These are phyloP conservation scores for Colletotrichum limetticola DNA, from an alignment of 2,329 filamentous ascomycete species.

Conservation along the genomic window DNA sequence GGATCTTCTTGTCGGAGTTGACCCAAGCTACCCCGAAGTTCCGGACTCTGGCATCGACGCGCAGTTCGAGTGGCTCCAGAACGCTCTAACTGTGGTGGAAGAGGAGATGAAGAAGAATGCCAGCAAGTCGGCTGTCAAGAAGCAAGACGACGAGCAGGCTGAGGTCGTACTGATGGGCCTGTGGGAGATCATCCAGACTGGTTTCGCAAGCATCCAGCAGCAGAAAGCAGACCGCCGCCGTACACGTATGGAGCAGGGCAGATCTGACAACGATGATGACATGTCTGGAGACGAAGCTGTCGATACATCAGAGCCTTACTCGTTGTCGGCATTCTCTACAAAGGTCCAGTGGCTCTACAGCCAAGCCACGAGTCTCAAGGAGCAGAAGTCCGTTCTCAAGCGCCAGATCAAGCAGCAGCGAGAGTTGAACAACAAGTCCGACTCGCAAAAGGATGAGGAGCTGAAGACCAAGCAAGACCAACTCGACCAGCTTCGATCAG, in stretches of 20 bases:
- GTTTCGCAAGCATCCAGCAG: slow-evolving; percentile 65
- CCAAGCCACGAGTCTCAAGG: slow-evolving; percentile 80
- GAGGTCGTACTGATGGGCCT: slow-evolving; percentile 64
- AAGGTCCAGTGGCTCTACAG: slow-evolving; percentile 84
- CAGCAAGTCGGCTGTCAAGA: slow-evolving; percentile 42
- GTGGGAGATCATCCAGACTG: slow-evolving; percentile 68
- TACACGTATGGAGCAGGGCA: slow-evolving; percentile 65
- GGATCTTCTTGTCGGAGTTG: slow-evolving; percentile 62
- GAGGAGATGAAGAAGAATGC: slow-evolving; percentile 51
- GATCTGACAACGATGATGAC: slow-evolving; percentile 69
- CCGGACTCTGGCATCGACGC: slow-evolving; percentile 71
- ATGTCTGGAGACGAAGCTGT: slow-evolving; percentile 71
- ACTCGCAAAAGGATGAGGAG: slow-evolving; percentile 75
- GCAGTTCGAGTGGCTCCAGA: slow-evolving; percentile 76
- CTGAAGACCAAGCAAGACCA: slow-evolving; percentile 68
- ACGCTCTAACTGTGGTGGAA: slow-evolving; percentile 64
- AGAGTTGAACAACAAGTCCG: slow-evolving; percentile 89
- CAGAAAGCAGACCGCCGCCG: slow-evolving; percentile 64
- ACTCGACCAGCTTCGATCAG: slow-evolving; percentile 53
- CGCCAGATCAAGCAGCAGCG: slow-evolving; percentile 96
- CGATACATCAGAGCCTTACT: slow-evolving; percentile 71
- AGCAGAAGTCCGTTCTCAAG: slow-evolving; percentile 90
- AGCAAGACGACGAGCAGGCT: slow-evolving; percentile 63
- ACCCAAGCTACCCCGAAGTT: slow-evolving; percentile 64
- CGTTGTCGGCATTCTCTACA: slow-evolving; percentile 78